A percentile compares a stretch with the other conserved stretches of the same genome.
phyloP scores from a whole-genome alignment of 805 yeast genomes.

The Barnettozyma pratensis region DNA sequence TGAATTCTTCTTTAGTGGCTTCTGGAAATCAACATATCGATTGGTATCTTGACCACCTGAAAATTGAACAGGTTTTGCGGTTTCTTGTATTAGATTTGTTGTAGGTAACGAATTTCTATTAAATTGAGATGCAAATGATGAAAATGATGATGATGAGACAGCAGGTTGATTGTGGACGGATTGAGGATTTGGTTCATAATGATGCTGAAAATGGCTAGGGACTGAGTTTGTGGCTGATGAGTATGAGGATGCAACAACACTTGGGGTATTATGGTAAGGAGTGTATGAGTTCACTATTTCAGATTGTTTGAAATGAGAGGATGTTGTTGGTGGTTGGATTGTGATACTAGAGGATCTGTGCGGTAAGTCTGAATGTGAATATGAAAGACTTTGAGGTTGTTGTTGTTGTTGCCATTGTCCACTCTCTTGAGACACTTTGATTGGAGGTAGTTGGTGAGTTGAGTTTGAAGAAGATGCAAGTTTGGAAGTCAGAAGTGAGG shows the following conservation, averaged over 20 bases:
- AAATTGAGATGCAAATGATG: constrained; percentile 4
- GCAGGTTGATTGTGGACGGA: constrained; percentile 15
- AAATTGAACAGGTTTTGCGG: constrained; percentile 13
- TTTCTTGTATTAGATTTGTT: constrained; percentile 5
- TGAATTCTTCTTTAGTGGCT: constrained; percentile 11
- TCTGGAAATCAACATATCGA: constrained; percentile 14
- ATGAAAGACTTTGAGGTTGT: not conserved
- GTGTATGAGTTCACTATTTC: constrained; percentile 24
- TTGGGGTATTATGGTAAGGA: constrained; percentile 43
- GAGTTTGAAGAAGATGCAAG: constrained; percentile 23
- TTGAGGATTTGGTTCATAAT: constrained; percentile 9
- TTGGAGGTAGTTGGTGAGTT: constrained; percentile 9
- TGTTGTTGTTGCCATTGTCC: constrained; percentile 8
- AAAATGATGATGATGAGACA: constrained; percentile 13
- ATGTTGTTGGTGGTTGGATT: constrained; percentile 24
- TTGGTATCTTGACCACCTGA: constrained; percentile 1
- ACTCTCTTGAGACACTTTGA: constrained; percentile 5
- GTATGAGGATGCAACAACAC: constrained; percentile 42
- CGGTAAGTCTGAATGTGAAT: constrained; percentile 1
- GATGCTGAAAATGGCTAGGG: constrained; percentile 14
- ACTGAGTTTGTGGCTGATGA: constrained; percentile 29
- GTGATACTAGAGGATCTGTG: constrained; percentile 21
- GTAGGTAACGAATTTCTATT: constrained; percentile 1
- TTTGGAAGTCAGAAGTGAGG: constrained; percentile 29
- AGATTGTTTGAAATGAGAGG: constrained; percentile 25